Conservation (phyloP, 345 rosid species). For the Erucastrum elatum region DNA sequence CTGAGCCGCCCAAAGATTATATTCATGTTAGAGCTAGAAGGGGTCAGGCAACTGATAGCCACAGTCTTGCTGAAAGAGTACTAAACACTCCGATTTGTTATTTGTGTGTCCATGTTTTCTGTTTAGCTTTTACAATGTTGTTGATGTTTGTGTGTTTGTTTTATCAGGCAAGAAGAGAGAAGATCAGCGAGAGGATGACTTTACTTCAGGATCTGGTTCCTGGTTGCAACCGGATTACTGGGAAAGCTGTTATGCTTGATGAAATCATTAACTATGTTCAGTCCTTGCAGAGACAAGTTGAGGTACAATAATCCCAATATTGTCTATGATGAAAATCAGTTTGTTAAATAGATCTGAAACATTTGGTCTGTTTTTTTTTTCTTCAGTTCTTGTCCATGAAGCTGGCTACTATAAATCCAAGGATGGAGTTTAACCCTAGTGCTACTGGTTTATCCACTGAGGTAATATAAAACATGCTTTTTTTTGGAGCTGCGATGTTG, state of each 20-base stretch:
- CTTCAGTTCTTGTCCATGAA: constrained; percentile 89
- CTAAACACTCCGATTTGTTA: not conserved
- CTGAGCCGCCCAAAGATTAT: constrained; percentile 77
- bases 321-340: not conserved
- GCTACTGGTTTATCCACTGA: constrained; percentile 56
- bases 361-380: constrained; percentile 21
- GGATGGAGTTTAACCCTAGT: constrained; percentile 61
- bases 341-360: not conserved
- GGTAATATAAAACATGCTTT: constrained; percentile 34
- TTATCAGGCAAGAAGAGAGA: constrained; percentile 80
- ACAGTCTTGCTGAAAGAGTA: constrained; percentile 92
- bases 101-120: not conserved
- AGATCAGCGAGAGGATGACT: constrained; percentile 91
- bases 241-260: constrained; percentile 96
- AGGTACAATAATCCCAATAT: constrained; percentile 47
- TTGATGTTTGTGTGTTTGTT: constrained; percentile 1
- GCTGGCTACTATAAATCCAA: constrained; percentile 77
- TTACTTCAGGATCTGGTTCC: constrained; percentile 97
- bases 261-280: constrained; percentile 96
- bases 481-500: not conserved
- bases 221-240: constrained; percentile 81
- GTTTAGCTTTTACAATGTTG: not conserved
- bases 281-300: constrained; percentile 92
- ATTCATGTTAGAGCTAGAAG: constrained; percentile 95
- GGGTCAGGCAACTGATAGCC: constrained; percentile 96